These are phyloP conservation scores for Myxozyma melibiosi DNA, from an alignment of 805 yeast genomes.

Conservation along the genomic window DNA sequence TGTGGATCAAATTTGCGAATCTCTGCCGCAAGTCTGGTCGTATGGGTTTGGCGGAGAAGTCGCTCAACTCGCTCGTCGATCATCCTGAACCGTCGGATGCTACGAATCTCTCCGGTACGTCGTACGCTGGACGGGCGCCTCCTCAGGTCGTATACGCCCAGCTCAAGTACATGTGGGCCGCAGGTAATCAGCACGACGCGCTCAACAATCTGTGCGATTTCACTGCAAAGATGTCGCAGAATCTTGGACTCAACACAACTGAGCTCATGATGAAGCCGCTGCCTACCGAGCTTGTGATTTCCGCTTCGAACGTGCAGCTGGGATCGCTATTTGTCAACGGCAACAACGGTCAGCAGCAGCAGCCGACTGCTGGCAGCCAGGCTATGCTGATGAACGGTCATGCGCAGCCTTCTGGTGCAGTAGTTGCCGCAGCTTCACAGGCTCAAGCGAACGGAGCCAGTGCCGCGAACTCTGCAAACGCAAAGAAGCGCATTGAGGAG, in stretches of 20 bases:
- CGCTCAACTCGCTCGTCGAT: slow-evolving; percentile 76
- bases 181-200: slow-evolving; percentile 86
- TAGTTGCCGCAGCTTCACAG: slow-evolving; percentile 5
- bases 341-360: not conserved
- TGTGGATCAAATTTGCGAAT: slow-evolving; percentile 98
- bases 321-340: slow-evolving; percentile 5
- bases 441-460: not conserved
- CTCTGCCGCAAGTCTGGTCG: slow-evolving; percentile 93
- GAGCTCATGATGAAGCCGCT: slow-evolving; percentile 84
- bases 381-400: not conserved
- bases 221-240: slow-evolving; percentile 86
- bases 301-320: slow-evolving; percentile 10
- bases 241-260: slow-evolving; percentile 73
- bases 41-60: slow-evolving; percentile 87
- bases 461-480: not conserved
- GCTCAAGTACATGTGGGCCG: slow-evolving; percentile 94
- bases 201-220: slow-evolving; percentile 82
- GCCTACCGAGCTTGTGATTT: slow-evolving; percentile 54
- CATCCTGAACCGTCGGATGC: slow-evolving; percentile 45
- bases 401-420: slow-evolving; percentile 8
- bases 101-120: slow-evolving; percentile 34
- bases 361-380: not conserved
- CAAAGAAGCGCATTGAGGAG: slow-evolving; percentile 64
- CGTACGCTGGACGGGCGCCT: slow-evolving; percentile 67
- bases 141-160: slow-evolving; percentile 98